These are phyloP conservation scores for Trametes sanguinea DNA, from an alignment of 768 basidiomycete species.

Conservation along the genomic window DNA sequence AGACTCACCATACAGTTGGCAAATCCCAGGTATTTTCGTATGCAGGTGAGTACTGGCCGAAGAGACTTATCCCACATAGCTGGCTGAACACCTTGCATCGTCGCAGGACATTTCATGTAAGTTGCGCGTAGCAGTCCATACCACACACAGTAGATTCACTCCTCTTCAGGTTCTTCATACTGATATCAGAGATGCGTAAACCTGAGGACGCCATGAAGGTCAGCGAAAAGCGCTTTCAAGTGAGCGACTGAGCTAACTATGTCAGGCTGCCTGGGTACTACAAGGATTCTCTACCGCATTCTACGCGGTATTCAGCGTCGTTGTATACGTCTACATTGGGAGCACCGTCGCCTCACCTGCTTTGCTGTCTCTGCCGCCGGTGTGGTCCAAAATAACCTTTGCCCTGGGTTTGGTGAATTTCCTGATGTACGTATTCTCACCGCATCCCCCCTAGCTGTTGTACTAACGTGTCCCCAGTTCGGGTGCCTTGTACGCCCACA, in stretches of 20 bases:
- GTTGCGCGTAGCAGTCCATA: constrained; percentile 1
- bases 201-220: constrained; percentile 62
- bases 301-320: constrained; percentile 46
- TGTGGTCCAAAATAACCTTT: constrained; percentile 53
- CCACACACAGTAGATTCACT: neutral
- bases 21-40: constrained; percentile 47
- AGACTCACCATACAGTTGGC: too few relatives aligned
- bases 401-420: constrained; percentile 53
- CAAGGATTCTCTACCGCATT: constrained; percentile 55
- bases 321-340: constrained; percentile 49
- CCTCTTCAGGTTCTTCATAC: constrained; percentile 50
- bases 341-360: constrained; percentile 49
- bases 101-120: constrained; percentile 54
- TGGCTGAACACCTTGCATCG: neutral
- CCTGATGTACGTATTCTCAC: constrained; percentile 40
- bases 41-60: constrained; percentile 37
- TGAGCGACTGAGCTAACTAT: neutral
- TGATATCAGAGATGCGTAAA: constrained; percentile 57
- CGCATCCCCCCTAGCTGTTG: neutral
- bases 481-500: constrained; percentile 50
- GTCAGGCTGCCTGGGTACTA: constrained; percentile 53
- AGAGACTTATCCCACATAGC: neutral
- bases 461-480: constrained; percentile 33
- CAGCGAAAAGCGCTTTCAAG: neutral
- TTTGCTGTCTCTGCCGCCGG: constrained; percentile 47